Evolutionary conservation across 495 filamentous ascomycete species (phyloP).

Genomic region (Daldinia loculata): DNA sequence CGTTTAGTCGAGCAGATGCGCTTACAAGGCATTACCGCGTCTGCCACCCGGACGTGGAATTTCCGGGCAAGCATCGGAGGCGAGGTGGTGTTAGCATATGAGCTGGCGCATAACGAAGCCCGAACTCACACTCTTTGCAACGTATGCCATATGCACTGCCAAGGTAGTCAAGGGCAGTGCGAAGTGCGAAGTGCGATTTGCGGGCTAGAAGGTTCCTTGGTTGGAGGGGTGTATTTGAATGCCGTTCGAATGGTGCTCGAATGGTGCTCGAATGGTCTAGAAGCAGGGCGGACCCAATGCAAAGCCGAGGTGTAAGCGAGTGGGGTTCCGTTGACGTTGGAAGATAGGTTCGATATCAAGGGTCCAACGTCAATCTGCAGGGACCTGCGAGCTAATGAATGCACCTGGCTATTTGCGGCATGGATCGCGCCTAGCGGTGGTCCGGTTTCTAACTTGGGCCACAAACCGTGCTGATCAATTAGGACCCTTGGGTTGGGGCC

Average conservation of each 20-base stretch:
- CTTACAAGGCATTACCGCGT: constrained; percentile 92
- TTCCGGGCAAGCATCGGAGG: constrained; percentile 70
- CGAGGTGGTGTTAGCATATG: constrained; percentile 46
- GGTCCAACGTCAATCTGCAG: constrained; percentile 50
- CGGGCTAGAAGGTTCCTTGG: constrained; percentile 19
- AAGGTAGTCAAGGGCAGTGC: constrained; percentile 16
- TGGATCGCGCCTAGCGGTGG: constrained; percentile 26
- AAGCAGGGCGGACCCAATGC: constrained; percentile 27
- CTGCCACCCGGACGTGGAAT: constrained; percentile 85
- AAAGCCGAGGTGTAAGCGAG: constrained; percentile 29
- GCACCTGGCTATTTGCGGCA: constrained; percentile 40
- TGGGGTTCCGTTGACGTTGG: constrained; percentile 36
- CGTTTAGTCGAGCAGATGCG: constrained; percentile 90
- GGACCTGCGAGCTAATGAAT: constrained; percentile 42
- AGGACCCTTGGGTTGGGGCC: constrained; percentile 28
- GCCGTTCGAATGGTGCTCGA: constrained; percentile 14
- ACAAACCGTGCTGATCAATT: constrained; percentile 33
- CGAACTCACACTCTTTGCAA: constrained; percentile 1
- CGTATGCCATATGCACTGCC: constrained; percentile 8
- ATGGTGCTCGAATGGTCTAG: constrained; percentile 32
- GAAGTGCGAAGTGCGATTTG: constrained; percentile 20
- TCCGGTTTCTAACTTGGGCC: constrained; percentile 18
- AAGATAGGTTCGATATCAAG: constrained; percentile 38
- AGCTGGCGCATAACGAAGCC: constrained; percentile 27
- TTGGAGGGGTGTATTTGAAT: constrained; percentile 2